Evolutionary conservation across 1,284 basidiomycete genomes (phyloP).

Genomic region (Leccinum pachyderme): DNA sequence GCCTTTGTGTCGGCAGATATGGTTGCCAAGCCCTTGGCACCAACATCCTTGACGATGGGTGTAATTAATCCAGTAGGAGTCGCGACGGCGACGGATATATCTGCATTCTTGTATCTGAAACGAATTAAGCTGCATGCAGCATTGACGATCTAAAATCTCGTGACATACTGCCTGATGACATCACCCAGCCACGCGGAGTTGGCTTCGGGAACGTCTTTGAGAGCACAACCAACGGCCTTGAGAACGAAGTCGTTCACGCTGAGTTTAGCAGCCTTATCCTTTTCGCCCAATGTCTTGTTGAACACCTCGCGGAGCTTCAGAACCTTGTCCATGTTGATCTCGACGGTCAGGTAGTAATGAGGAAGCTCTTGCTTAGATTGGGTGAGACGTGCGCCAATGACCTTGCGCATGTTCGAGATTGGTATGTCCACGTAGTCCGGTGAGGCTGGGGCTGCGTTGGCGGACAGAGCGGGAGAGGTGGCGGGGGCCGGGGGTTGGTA

Average conservation of each 20-base stretch:
- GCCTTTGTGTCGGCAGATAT: constrained; percentile 93
- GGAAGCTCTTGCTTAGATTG: constrained; percentile 94
- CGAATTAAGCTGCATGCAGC: constrained; percentile 2
- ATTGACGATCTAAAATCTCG: not conserved
- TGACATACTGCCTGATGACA: constrained; percentile 84
- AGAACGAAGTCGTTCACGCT: constrained; percentile 99
- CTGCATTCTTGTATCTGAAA: constrained; percentile 88
- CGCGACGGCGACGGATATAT: constrained; percentile 96
- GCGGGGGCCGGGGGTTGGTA: constrained; percentile 63
- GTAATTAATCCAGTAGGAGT: constrained; percentile 97
- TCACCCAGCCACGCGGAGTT: constrained; percentile 99
- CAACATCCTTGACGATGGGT: constrained; percentile 94
- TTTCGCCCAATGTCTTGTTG: constrained; percentile 85
- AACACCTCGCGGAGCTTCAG: constrained; percentile 94
- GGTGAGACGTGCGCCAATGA: constrained; percentile 86
- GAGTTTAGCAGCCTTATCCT: constrained; percentile 85
- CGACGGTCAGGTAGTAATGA: constrained; percentile 97
- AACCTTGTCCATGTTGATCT: constrained; percentile 97
- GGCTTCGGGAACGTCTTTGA: constrained; percentile 94
- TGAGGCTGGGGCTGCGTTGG: constrained; percentile 40
- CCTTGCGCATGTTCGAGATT: constrained; percentile 93
- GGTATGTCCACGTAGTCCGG: constrained; percentile 89
- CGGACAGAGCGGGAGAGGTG: constrained; percentile 41
- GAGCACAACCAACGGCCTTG: constrained; percentile 90
- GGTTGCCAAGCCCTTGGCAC: constrained; percentile 86